Percentiles rank a stretch among this genome's conserved stretches.
phyloP scores from a whole-genome alignment of 805 yeast species.

The Blastobotrys peoriensis region DNA sequence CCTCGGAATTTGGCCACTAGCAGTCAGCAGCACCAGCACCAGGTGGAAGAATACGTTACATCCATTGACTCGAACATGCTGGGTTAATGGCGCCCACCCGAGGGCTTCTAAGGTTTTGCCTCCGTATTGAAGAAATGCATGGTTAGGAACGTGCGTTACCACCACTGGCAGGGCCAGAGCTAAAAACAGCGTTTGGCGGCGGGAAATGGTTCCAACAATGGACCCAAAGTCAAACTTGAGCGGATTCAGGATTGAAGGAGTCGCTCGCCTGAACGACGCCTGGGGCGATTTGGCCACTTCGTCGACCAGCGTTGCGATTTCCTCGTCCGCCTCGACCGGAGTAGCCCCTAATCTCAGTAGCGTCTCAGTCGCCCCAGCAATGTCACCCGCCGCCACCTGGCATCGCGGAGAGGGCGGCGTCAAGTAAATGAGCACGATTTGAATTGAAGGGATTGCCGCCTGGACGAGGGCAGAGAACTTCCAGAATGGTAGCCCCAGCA shows the following conservation, averaged over 20 bases:
- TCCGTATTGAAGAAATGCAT: background rate
- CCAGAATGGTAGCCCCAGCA: conserved; percentile 36
- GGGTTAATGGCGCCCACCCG: background rate
- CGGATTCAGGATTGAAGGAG: background rate
- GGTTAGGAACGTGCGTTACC: background rate
- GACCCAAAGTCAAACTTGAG: background rate
- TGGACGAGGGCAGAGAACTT: conserved; percentile 72
- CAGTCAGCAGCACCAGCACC: background rate
- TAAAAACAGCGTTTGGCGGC: background rate
- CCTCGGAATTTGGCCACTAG: background rate
- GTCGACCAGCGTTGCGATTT: background rate
- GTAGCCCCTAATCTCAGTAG: background rate
- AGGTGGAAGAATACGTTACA: background rate
- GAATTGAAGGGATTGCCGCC: conserved; percentile 50
- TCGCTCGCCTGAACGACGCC: background rate
- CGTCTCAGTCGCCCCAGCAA: background rate
- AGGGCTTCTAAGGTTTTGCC: background rate
- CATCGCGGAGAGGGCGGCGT: conserved; percentile 69
- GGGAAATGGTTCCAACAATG: background rate
- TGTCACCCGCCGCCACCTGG: conserved; percentile 38
- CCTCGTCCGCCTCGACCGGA: background rate
- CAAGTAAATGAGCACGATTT: conserved; percentile 41
- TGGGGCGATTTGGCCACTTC: background rate
- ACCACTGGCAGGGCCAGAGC: background rate
- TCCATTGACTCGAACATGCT: background rate